Evolutionary conservation across 768 basidiomycete species (phyloP), one percentile per base, ranked within the genome.

Genomic region (Baorangia bicolor): DNA sequence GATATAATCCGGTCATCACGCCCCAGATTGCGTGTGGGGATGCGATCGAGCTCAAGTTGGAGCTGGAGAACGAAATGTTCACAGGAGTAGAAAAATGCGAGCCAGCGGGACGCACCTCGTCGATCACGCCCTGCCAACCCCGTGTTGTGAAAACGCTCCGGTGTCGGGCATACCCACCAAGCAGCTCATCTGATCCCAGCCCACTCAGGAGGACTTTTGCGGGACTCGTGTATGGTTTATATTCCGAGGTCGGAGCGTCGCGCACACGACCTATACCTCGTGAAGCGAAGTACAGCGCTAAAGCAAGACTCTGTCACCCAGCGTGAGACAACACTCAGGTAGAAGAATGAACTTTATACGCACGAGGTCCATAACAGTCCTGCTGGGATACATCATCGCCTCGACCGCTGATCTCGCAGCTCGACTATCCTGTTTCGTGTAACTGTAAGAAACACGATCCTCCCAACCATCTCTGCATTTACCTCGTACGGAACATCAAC

Each of bases 1-100:
- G 96, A 94, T 56, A 96, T 85, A 49, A 98, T 82, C 13, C 97
- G 88, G 70, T 99, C 97, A 70, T 99, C 96, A 58, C 97, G 80
- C 14, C 95, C 95, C 13, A 98, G 75, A 68, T 99, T 99, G 44
- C 97, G 81, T 4, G 78, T 83, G 1, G 94, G 92, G 57, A 98
- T 87, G 21, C 93, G 87, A 66, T 88, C 84, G 31, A 97, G 81
- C 63, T 98, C 92, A 50, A 92, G 79, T 69, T 98, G 94, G 20
- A 98, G 81, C 92, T 98, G 64, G 10, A 49, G 35, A 59, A 47
- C 34, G 53, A 31, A 31, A 18, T 23, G 30, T 41, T 51, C 18
- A 25, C 25, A 34, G 25, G 16, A 40, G 30, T 35, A 28, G n/a
- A 20, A 23, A 25, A 42, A 14, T 33, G 45, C 11, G 23, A 42